phyloP scores from a whole-genome alignment of 148 eudicot genomes.

The Vaccinium vitisidaea region DNA sequence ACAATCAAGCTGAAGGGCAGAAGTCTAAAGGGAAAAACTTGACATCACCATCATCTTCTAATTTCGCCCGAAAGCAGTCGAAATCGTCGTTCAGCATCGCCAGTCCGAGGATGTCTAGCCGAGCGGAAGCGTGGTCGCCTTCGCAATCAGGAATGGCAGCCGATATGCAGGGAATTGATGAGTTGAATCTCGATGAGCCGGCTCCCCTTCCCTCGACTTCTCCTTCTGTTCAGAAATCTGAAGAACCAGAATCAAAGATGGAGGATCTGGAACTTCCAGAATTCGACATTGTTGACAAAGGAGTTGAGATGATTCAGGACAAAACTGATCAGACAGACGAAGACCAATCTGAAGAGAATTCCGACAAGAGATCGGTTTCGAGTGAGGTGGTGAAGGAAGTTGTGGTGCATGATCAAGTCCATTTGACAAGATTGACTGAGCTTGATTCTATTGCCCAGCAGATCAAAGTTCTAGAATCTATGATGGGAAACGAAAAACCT shows the following conservation, averaged over 20 bases:
- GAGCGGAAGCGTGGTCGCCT: conserved; percentile 66
- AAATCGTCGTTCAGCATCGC: conserved; percentile 87
- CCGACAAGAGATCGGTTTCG: conserved; percentile 52
- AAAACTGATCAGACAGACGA: conserved; percentile 33
- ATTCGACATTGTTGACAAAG: conserved; percentile 87
- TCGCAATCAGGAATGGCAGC: conserved; percentile 48
- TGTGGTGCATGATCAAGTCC: conserved; percentile 64
- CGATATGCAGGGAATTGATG: conserved; percentile 70
- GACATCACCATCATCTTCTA: conserved; percentile 26
- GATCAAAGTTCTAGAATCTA: conserved; percentile 85
- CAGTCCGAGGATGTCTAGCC: conserved; percentile 68
- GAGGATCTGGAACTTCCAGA: conserved; percentile 74
- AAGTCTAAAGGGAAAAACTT: conserved; percentile 32
- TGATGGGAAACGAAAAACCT: conserved; percentile 58
- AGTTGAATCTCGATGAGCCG: conserved; percentile 83
- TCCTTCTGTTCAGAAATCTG: conserved; percentile 36
- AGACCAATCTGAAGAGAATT: conserved; percentile 45
- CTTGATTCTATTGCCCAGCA: conserved; percentile 91
- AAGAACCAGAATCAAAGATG: conserved; percentile 40
- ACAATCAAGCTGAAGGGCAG: conserved; percentile 42
- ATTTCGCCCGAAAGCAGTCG: conserved; percentile 64
- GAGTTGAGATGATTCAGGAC: conserved; percentile 63
- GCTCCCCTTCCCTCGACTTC: conserved; percentile 32
- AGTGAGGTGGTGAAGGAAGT: conserved; percentile 86
- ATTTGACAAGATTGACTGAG: conserved; percentile 62